Percentiles rank a stretch among this genome's conserved stretches.
Conservation (phyloP, 129 eudicot genomes). For the Pittosporum tobira region DNA sequence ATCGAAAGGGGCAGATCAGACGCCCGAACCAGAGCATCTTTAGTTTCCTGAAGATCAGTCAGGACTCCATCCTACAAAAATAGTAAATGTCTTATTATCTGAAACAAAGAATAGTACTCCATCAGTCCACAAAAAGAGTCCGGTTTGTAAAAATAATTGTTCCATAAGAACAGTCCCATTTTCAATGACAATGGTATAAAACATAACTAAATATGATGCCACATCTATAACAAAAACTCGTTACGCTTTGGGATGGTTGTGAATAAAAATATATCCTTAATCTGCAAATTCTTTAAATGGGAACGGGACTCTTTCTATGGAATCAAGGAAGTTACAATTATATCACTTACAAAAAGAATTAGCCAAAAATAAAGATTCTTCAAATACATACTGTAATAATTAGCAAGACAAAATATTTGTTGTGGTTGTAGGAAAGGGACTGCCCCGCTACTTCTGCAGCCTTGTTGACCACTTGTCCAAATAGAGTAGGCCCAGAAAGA, state of each 20-base stretch:
- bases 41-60: conserved; percentile 83
- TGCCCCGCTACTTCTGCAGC: conserved; percentile 86
- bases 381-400: conserved; percentile 67
- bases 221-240: no score
- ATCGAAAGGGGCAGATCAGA: conserved; percentile 90
- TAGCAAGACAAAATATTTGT: conserved; percentile 71
- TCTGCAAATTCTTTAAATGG: no score
- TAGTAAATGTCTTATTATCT: background rate
- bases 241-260: no score
- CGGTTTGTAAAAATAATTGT: no score
- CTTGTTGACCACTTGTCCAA: conserved; percentile 64
- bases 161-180: no score
- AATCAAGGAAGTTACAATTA: no score
- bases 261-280: no score
- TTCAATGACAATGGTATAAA: no score
- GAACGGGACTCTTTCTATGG: no score
- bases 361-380: background rate
- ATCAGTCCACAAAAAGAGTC: no score
- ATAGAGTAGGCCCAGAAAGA: conserved; percentile 86
- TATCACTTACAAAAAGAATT: no score
- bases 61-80: conserved; percentile 76
- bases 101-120: background rate
- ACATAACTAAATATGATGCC: no score
- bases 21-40: conserved; percentile 74
- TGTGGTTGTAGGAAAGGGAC: conserved; percentile 40